Evolutionary conservation across 805 yeast genomes (phyloP).

Genomic region (Candida qinlingensis): DNA sequence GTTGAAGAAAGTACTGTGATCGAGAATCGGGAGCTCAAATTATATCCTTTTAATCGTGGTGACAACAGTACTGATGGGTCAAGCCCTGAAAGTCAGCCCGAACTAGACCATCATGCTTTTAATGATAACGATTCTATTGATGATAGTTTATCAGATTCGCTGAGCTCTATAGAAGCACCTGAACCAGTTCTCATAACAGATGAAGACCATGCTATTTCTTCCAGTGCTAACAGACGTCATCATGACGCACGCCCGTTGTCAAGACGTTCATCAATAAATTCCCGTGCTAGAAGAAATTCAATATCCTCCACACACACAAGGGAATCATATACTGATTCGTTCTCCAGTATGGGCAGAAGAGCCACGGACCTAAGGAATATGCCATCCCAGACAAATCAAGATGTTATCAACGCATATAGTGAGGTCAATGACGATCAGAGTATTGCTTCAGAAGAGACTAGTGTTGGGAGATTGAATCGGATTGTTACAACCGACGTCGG

Average conservation of each 20-base stretch:
- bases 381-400: slow-evolving; percentile 37
- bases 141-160: neutral
- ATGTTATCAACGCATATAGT: slow-evolving; percentile 40
- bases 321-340: neutral
- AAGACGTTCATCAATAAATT: neutral
- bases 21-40: slow-evolving; percentile 3
- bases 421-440: slow-evolving; percentile 1
- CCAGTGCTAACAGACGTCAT: neutral
- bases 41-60: slow-evolving; percentile 12
- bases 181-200: neutral
- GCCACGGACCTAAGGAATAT: slow-evolving; percentile 6
- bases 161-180: neutral
- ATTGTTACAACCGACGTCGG: slow-evolving; percentile 18
- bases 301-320: neutral
- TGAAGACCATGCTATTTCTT: neutral
- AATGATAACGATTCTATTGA: neutral
- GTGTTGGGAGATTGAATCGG: slow-evolving; percentile 5
- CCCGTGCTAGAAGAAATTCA: neutral
- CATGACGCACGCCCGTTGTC: neutral
- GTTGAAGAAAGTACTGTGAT: slow-evolving; percentile 1
- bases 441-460: neutral
- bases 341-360: neutral
- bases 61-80: too few species aligned
- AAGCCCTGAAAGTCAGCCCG: neutral
- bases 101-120: neutral